Evolutionary conservation across 257 asterid genomes (phyloP), one percentile per base, ranked within the genome.

Genomic region (Coffea eugenioides): DNA sequence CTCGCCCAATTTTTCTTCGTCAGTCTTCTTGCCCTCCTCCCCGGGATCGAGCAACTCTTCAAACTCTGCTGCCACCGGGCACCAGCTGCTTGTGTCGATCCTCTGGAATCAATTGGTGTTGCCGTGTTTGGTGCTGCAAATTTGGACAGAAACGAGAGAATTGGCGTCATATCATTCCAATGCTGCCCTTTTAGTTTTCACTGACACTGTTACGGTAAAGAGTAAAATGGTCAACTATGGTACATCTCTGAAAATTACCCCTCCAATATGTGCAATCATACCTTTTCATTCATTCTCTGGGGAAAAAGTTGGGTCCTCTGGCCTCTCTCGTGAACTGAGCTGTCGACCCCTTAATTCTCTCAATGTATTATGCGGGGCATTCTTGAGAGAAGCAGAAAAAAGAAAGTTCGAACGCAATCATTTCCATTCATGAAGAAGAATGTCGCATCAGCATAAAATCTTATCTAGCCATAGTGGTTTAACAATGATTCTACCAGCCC

Each of bases 361-460:
- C 56, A 45, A 23, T 70, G 75, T 23, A 69, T 41, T 25, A n/a
- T 39, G 20, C 71, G 57, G 52, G 21, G 8, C 43, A 65, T 59
- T 77, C 76, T 54, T 18, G 48, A 72, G 69, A 21, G 73, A 43
- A 73, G 65, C 61, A 75, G 59, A 74, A 39, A 43, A 66, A 43
- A 36, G 75, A 51, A 81, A 79, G 78, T 73, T 49, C 69, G 72
- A 80, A 80, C 83, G 71, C 74, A 84, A 82, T 82, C 86, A 82
- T 82, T 59, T 66, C 43, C 70, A 82, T 71, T 82, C 75, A 76
- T 71, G 82, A 79, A 68, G 48, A 41, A 48, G 73, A 62, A 65
- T 20, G 54, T 52, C 27, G 6, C n/a, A 56, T n/a, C 73, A 5
- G 67, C 56, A 75, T 8, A 72, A 69, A 46, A 62, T n/a, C 78